Conservation (phyloP, 495 filamentous ascomycete species). For the Podospora sp. region DNA sequence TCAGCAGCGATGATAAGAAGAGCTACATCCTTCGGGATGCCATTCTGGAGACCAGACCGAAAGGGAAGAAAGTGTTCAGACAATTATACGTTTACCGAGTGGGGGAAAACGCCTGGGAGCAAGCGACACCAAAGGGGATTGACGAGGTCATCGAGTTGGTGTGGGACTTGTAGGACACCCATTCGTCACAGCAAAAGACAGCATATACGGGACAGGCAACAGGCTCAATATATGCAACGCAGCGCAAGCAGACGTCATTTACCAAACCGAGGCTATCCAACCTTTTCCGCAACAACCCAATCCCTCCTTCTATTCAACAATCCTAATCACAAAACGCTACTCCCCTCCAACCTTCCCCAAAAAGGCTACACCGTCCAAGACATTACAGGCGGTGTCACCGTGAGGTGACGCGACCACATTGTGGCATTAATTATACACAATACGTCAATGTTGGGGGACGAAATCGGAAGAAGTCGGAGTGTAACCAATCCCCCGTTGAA, state of each 20-base stretch:
- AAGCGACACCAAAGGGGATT: constrained; percentile 1
- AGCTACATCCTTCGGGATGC: constrained; percentile 36
- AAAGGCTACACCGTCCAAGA: background rate
- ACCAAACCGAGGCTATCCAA: background rate
- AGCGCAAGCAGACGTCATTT: background rate
- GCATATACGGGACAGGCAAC: background rate
- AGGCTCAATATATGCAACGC: background rate
- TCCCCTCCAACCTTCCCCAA: background rate
- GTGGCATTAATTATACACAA: constrained; percentile 1
- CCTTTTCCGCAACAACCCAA: background rate
- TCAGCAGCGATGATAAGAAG: constrained; percentile 36
- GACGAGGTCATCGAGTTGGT: constrained; percentile 41
- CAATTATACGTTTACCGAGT: constrained; percentile 35
- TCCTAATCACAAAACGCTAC: background rate
- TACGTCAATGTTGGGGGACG: background rate
- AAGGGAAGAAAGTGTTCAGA: constrained; percentile 19
- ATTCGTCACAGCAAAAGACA: too few relatives aligned
- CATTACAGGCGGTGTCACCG: background rate
- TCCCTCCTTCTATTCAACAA: background rate
- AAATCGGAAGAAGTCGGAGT: background rate
- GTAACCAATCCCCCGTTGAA: background rate
- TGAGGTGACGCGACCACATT: background rate
- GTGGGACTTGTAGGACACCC: constrained; percentile 38
- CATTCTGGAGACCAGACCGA: constrained; percentile 6
- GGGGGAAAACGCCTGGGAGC: constrained; percentile 10